These are phyloP conservation scores for Pelargonium nanum DNA, from an alignment of 345 rosid species.

Conservation along the genomic window DNA sequence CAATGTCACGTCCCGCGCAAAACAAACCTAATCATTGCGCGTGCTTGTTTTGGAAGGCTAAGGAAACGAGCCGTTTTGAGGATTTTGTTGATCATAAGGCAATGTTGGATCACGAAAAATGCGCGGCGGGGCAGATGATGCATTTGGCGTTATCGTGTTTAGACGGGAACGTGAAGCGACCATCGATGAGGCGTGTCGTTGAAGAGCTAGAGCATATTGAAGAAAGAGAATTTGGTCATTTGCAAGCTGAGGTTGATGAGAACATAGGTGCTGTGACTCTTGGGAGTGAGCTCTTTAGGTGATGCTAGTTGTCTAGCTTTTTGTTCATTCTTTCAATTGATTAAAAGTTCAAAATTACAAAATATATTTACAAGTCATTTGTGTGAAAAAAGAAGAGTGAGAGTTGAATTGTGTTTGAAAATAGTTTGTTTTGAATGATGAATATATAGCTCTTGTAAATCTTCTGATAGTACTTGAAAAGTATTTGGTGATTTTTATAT, in stretches of 20 bases:
- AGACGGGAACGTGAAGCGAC: conserved; percentile 17
- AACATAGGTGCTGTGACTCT: conserved; percentile 23
- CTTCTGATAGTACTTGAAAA: no score
- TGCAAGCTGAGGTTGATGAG: conserved; percentile 16
- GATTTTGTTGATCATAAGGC: conserved; percentile 21
- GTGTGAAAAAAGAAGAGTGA: no score
- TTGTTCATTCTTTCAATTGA: not conserved
- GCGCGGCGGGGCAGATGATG: conserved; percentile 17
- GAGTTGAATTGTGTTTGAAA: no score
- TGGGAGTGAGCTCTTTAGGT: conserved; percentile 33
- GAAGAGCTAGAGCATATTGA: conserved; percentile 24
- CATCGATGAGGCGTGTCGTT: conserved; percentile 22
- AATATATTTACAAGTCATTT: no score
- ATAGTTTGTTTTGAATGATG: no score
- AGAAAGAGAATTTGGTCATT: conserved; percentile 16
- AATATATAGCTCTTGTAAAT: no score
- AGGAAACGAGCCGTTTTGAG: not conserved
- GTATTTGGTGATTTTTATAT: no score
- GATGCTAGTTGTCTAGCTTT: not conserved
- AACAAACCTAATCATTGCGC: no score
- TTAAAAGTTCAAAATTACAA: no score
- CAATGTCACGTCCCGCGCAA: no score
- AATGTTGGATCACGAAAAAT: conserved; percentile 5
- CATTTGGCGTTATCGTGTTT: conserved; percentile 25
- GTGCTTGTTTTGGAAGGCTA: conserved; percentile 13